phyloP scores from a whole-genome alignment of 768 basidiomycete genomes.

The Auricularia sp. region DNA sequence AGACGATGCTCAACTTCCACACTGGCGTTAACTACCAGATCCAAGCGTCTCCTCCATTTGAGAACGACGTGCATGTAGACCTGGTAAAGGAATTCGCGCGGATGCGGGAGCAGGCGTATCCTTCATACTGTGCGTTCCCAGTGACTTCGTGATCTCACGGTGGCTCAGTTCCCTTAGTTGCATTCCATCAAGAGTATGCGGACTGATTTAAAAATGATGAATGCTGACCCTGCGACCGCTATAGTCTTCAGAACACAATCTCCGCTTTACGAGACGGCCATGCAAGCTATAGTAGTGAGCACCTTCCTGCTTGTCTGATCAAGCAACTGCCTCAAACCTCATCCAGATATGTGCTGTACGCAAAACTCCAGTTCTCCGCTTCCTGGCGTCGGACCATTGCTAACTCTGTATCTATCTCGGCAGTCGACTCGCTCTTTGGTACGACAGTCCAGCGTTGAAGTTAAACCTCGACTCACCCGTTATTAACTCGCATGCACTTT shows the following conservation, averaged over 20 bases:
- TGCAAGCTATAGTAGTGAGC: neutral
- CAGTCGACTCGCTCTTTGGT: conserved; percentile 1
- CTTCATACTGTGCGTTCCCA: conserved; percentile 40
- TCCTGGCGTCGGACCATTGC: no score
- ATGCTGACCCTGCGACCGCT: neutral
- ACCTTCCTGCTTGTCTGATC: neutral
- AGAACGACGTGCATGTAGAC: conserved; percentile 48
- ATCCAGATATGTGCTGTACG: neutral
- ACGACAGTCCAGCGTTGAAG: neutral
- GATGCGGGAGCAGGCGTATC: conserved; percentile 34
- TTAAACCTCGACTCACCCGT: neutral
- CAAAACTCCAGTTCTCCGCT: neutral
- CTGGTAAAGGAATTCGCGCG: conserved; percentile 39
- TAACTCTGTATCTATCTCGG: neutral
- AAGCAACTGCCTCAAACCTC: neutral
- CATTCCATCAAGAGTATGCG: neutral
- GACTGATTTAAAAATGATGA: neutral
- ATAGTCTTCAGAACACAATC: neutral
- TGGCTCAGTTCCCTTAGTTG: neutral
- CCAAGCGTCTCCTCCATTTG: conserved; percentile 43
- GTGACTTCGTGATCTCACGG: neutral
- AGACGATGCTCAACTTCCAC: conserved; percentile 45
- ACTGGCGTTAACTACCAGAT: conserved; percentile 54
- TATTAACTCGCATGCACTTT: neutral
- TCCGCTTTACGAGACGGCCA: neutral